Conservation (phyloP, 768 basidiomycete genomes). For the Naematelia aurantialba region DNA sequence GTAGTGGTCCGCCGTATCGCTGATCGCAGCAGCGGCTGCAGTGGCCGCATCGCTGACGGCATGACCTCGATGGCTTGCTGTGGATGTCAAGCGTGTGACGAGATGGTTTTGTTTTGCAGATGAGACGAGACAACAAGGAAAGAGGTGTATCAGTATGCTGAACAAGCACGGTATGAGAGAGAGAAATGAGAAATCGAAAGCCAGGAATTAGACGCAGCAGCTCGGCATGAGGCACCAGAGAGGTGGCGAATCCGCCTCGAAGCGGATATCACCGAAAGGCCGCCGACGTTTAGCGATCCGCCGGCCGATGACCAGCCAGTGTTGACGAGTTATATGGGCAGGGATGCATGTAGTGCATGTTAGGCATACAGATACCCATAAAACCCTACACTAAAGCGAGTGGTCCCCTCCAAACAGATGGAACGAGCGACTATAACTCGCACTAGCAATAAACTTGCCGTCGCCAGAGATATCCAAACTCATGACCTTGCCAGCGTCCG, state of each 20-base stretch:
- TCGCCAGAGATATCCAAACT: constrained; percentile 85
- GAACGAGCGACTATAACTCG: constrained; percentile 90
- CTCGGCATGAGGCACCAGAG: neutral
- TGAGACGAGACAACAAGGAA: neutral
- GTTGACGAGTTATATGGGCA: no score
- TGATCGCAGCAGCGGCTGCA: neutral
- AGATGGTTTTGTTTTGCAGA: no score
- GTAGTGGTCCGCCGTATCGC: neutral
- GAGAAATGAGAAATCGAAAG: no score
- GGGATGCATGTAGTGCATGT: neutral
- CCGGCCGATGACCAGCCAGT: neutral
- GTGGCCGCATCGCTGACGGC: neutral
- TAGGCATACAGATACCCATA: neutral
- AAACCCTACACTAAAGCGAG: constrained; percentile 11
- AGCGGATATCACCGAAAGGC: neutral
- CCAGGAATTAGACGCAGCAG: no score
- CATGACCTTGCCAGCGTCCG: constrained; percentile 96
- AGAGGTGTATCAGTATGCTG: neutral
- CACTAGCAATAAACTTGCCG: constrained; percentile 76
- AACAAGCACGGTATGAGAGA: neutral
- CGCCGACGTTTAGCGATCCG: neutral
- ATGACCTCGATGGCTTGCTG: neutral
- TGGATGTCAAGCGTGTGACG: no score
- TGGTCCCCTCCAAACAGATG: constrained; percentile 80
- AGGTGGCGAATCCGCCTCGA: neutral